phyloP scores from a whole-genome alignment of 139 green algal genomes.

The Bryopsis sp. region DNA sequence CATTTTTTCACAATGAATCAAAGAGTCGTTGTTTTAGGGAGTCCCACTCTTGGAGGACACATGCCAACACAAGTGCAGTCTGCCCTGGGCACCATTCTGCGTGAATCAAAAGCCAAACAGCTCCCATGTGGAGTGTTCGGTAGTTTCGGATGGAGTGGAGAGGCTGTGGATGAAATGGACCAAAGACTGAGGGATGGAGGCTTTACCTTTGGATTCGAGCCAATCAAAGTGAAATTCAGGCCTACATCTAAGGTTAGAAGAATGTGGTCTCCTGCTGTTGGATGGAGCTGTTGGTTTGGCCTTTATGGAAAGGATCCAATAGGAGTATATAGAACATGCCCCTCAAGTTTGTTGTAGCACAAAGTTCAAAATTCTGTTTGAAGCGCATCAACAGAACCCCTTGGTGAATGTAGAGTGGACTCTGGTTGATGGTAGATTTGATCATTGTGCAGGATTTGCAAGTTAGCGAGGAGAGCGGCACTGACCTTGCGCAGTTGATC shows the following conservation, averaged over 20 bases:
- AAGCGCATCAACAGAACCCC: no score
- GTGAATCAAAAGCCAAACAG: conserved; percentile 37
- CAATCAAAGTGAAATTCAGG: conserved; percentile 91
- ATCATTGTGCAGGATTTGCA: conserved; percentile 51
- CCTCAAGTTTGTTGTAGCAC: no score
- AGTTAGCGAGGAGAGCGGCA: conserved; percentile 80
- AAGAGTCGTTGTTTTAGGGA: conserved; percentile 32
- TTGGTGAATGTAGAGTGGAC: no score
- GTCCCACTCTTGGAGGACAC: conserved; percentile 88
- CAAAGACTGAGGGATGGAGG: conserved; percentile 66
- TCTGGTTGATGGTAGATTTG: no score
- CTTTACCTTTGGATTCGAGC: conserved; percentile 79
- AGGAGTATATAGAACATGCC: no score
- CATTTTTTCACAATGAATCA: no score
- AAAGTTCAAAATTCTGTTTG: no score
- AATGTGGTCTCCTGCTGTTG: no score
- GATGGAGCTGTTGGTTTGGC: neutral
- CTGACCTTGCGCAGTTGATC: conserved; percentile 73
- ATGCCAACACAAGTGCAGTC: conserved; percentile 87
- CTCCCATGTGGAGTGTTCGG: conserved; percentile 91
- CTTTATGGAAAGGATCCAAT: no score
- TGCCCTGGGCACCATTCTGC: conserved; percentile 76
- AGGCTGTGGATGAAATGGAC: conserved; percentile 68
- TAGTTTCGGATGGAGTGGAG: conserved; percentile 90
- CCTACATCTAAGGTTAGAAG: conserved; percentile 63